Conservation (phyloP, 1,139 yeast species). For the Arxiozyma slooffiae region DNA sequence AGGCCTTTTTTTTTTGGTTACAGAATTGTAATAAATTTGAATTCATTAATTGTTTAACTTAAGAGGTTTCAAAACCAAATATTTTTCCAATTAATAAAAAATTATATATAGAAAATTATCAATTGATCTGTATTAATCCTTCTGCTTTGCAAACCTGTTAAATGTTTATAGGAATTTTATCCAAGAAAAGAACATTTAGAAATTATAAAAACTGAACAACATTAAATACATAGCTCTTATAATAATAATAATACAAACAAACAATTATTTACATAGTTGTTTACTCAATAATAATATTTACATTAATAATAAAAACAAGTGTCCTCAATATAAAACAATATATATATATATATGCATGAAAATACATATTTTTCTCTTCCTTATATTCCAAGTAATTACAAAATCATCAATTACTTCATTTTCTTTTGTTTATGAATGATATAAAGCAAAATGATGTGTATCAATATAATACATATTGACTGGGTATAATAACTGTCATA, state of each 20-base stretch:
- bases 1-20: constrained; percentile 38
- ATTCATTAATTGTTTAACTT: constrained; percentile 37
- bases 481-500: neutral
- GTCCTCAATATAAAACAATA: neutral
- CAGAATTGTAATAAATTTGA: constrained; percentile 34
- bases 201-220: neutral
- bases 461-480: neutral
- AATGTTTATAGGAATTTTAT: constrained; percentile 33
- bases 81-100: constrained; percentile 34
- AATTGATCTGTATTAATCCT: too few relatives aligned
- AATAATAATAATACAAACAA: neutral
- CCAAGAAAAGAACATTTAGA: constrained; percentile 8
- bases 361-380: neutral
- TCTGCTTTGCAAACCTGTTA: constrained; percentile 36
- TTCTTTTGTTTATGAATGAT: neutral
- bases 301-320: neutral
- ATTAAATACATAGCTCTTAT: too few relatives aligned
- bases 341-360: too few relatives aligned
- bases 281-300: too few relatives aligned
- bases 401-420: neutral
- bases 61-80: constrained; percentile 40
- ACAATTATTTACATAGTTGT: neutral
- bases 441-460: neutral
- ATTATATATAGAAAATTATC: too few relatives aligned
- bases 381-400: neutral